Evolutionary conservation across 2,329 filamentous ascomycete species (phyloP), one percentile per base, ranked within the genome.

Genomic region (Pleoardoris graminearum): DNA sequence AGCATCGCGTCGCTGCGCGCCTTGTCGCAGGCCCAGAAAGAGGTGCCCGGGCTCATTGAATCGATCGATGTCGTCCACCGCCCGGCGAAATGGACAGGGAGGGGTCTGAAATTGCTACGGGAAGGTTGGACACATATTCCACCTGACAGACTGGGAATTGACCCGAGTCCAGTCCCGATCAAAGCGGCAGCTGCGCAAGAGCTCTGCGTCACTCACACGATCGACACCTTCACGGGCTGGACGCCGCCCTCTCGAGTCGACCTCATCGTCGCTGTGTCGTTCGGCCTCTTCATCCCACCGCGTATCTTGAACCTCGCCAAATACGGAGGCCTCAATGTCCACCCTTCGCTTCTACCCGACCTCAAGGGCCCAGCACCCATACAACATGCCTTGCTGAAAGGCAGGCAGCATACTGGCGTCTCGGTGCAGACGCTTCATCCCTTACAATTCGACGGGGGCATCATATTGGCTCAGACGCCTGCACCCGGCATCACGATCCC

Each of bases 291-390:
- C 55, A 86, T 99, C 1, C 94, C 94, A 0, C 80, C 82, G 0
- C 82, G 90, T 4, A 84, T 97, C 14, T 78, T 99, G 19, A 77
- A 77, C 19, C 76, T 76, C 1, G 84, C 89, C 21, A 84, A 82
- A 62, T 96, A 95, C 74, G 92, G 92, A 37, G 94, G 94, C 0
- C 76, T 99, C 3, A 99, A 99, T 72, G 82, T 99, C 2, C 94
- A 99, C 67, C 94, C 94, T 1, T 97, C 93, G 0, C 76, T 97
- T 23, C 82, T 99, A 12, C 93, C 92, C 3, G 88, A 94, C 69
- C 85, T 96, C 53, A 86, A 88, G 52, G 94, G 94, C 2, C 84
- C 94, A 10, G 90, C 94, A 2, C 94, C 94, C 0, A 80, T 99
- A 12, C 88, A 96, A 57, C 89, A 92, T 72, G 85, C 90, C n/a